Conservation (phyloP, 805 yeast species). For the Saturnispora galanensis region DNA sequence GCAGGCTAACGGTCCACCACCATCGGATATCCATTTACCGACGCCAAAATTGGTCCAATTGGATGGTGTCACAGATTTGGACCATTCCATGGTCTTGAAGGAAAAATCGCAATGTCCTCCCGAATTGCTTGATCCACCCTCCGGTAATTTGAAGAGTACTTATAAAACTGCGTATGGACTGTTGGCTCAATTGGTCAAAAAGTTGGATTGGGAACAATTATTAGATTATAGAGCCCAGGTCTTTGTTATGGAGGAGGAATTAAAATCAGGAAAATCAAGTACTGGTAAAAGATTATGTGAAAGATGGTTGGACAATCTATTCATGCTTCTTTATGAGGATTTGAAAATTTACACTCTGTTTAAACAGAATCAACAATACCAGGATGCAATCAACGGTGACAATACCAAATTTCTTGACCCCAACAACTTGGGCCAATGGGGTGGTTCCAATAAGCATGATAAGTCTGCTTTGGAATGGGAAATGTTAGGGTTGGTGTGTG, state of each 20-base stretch:
- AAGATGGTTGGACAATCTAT: slow-evolving; percentile 63
- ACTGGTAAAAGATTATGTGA: slow-evolving; percentile 62
- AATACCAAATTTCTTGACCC: background rate
- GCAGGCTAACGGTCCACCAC: slow-evolving; percentile 33
- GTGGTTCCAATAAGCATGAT: slow-evolving; percentile 34
- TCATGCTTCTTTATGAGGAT: slow-evolving; percentile 63
- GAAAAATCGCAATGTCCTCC: slow-evolving; percentile 55
- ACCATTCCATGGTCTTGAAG: slow-evolving; percentile 50
- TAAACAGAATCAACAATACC: slow-evolving; percentile 21
- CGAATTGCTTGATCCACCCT: slow-evolving; percentile 51
- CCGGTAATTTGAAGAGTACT: slow-evolving; percentile 54
- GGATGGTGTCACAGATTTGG: slow-evolving; percentile 58
- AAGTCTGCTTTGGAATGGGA: slow-evolving; percentile 58
- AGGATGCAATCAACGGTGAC: background rate
- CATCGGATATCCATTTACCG: slow-evolving; percentile 60
- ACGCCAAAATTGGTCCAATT: slow-evolving; percentile 65
- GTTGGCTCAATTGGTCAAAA: slow-evolving; percentile 53
- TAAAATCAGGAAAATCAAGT: slow-evolving; percentile 23
- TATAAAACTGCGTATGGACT: slow-evolving; percentile 49
- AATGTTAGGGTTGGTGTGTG: slow-evolving; percentile 75
- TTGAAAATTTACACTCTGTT: slow-evolving; percentile 79
- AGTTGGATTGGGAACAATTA: slow-evolving; percentile 65
- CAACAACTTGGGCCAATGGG: slow-evolving; percentile 8
- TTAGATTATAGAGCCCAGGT: slow-evolving; percentile 49
- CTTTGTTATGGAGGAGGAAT: slow-evolving; percentile 63